Conservation (phyloP, 306 rosid species). For the Rosa rugosa region DNA sequence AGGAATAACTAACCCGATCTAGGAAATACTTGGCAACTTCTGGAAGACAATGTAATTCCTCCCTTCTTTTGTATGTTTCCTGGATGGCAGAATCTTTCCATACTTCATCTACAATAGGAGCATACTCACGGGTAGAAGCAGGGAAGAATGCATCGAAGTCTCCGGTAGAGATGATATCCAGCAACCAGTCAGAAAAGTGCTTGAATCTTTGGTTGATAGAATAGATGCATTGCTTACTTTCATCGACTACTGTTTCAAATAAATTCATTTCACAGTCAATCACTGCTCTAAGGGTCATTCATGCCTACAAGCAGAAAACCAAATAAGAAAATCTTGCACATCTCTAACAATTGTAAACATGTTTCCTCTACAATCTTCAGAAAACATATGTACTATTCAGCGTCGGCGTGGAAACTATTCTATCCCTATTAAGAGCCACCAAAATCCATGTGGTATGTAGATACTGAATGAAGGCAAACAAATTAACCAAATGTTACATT, state of each 20-base stretch:
- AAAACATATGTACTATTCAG: not conserved
- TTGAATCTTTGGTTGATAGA: no score
- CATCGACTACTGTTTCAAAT: conserved; percentile 50
- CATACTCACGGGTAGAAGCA: no score
- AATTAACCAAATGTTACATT: no score
- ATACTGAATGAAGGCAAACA: no score
- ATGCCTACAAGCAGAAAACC: conserved; percentile 24
- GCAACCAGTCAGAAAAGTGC: no score
- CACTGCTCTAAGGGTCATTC: conserved; percentile 21
- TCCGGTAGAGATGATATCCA: no score
- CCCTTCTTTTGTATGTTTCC: conserved; percentile 84
- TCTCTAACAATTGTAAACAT: conserved; percentile 1
- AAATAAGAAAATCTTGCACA: conserved; percentile 7
- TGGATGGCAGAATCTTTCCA: conserved; percentile 90
- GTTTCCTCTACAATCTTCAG: not conserved
- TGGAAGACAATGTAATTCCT: conserved; percentile 77
- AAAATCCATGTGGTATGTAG: no score
- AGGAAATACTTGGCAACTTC: conserved; percentile 83
- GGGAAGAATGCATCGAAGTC: no score
- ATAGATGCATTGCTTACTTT: no score
- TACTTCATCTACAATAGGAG: no score
- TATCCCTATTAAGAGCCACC: no score
- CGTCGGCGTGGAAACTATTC: no score
- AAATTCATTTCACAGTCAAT: conserved; percentile 33
- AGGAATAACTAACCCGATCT: conserved; percentile 61